Percentiles rank a stretch among this genome's conserved stretches.
Conservation (phyloP, 192 early-diverging fungal genomes). For the Glomus cerebriforme region DNA sequence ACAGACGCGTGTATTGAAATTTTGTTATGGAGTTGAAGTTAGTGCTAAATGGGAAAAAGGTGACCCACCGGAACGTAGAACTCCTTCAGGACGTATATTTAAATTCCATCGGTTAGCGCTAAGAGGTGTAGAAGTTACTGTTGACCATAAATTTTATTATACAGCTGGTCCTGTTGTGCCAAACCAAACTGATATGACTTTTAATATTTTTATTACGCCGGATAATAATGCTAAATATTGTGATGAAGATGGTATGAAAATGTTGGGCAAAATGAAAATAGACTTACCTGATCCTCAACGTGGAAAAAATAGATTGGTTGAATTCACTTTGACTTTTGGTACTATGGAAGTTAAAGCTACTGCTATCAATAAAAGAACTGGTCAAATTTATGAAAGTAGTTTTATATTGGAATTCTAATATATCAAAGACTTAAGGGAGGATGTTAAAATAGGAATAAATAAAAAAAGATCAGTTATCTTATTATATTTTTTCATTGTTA, state of each 20-base stretch:
- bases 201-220: conserved; percentile 28
- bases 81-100: neutral
- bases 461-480: no score
- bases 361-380: conserved; percentile 20
- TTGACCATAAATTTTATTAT: conserved; percentile 28
- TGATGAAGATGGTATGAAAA: conserved; percentile 32
- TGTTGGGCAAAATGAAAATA: conserved; percentile 30
- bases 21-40: conserved; percentile 24
- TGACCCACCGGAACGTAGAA: conserved; percentile 26
- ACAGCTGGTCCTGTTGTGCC: conserved; percentile 17
- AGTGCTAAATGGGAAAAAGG: conserved; percentile 11
- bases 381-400: conserved; percentile 25
- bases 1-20: conserved; percentile 30
- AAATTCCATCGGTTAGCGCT: conserved; percentile 26
- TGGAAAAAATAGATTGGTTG: conserved; percentile 27
- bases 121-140: conserved; percentile 21
- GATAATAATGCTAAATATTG: conserved; percentile 27
- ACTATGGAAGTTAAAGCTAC: conserved; percentile 33
- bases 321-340: conserved; percentile 32
- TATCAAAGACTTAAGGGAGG: neutral
- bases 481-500: neutral
- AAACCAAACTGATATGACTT: conserved; percentile 25
- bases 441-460: no score
- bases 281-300: conserved; percentile 27
- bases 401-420: conserved; percentile 25